Base-by-base conservation (phyloP, 495 filamentous ascomycete genomes). In the Aspergillus sparsus region DNA sequence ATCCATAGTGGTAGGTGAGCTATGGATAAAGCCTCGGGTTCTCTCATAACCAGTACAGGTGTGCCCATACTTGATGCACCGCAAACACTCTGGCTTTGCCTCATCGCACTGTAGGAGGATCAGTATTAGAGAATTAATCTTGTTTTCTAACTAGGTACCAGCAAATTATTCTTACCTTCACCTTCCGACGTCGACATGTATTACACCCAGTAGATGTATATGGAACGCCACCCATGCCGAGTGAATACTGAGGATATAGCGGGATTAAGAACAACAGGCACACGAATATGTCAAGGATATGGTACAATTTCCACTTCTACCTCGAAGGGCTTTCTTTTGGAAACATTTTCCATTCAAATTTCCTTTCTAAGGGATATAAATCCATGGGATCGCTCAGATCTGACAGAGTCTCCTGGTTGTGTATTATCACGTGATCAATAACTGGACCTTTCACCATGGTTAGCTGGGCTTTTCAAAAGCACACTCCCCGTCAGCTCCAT, bases 41-140 rank as follows among this genome's bases (percentile, higher is more conserved):
- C 62, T 64, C 37, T 69, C 62, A 61, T 68, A 70, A 7, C 63
- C 65, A 21, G 62, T 62, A 61, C 62, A 70, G 46, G 66, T 45
- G 57, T 68, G 67, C 57, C 71, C 62, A 41, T 69, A 66, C 32
- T 69, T 69, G 63, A 70, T 58, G 57, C 67, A 74, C 31, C 64
- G 59, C 36, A 64, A 42, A 44, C 64, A 71, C 60, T 69, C 50
- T 9, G 59, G 65, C 58, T 64, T 68, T 39, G 62, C 55, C 49
- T 67, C 66, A 58, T 74, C 68, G 32, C 68, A 71, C 68, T 64
- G 66, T 15, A 58, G 27, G 56, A 33, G 62, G 36, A 27, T 52
- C 55, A 58, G 44, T 16, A 49, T 59, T 58, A 57, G 49, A 53
- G 9, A 34, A 12, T 50, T 32, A 9, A 32, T 12, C 15, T 31